phyloP scores from a whole-genome alignment of 768 basidiomycete species.

The Boletellus ananiceps region DNA sequence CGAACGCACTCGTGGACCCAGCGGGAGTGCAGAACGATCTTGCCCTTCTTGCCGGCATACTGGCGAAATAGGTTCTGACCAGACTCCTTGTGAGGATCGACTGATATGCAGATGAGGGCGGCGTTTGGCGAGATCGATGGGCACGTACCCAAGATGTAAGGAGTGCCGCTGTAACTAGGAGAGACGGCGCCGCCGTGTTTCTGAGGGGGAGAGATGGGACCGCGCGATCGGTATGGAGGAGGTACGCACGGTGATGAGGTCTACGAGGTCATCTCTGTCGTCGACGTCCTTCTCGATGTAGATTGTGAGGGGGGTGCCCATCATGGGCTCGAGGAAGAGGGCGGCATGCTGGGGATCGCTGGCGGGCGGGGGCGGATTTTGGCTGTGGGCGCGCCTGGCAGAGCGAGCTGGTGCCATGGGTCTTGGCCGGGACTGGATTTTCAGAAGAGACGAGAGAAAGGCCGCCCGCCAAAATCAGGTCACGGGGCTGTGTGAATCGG shows the following conservation, averaged over 20 bases:
- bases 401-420: slow-evolving; percentile 82
- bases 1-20: slow-evolving; percentile 81
- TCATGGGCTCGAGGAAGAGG: slow-evolving; percentile 82
- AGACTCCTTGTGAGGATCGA: slow-evolving; percentile 72
- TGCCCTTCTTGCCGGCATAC: slow-evolving; percentile 74
- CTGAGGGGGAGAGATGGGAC: slow-evolving; percentile 35
- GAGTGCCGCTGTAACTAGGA: slow-evolving; percentile 71
- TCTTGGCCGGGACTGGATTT: slow-evolving; percentile 39
- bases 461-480: slow-evolving; percentile 12
- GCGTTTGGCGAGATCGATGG: slow-evolving; percentile 1
- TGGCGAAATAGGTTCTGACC: slow-evolving; percentile 80
- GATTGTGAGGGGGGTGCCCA: slow-evolving; percentile 68
- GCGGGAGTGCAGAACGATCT: slow-evolving; percentile 65
- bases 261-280: slow-evolving; percentile 59
- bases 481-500: slow-evolving; percentile 15
- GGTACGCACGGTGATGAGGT: slow-evolving; percentile 60
- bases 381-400: slow-evolving; percentile 45
- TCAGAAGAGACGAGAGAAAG: slow-evolving; percentile 17
- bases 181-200: slow-evolving; percentile 74
- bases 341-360: slow-evolving; percentile 35
- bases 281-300: slow-evolving; percentile 81
- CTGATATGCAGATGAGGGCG: slow-evolving; percentile 34
- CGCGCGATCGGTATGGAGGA: neutral
- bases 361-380: slow-evolving; percentile 22
- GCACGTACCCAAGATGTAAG: slow-evolving; percentile 71